A percentile compares a stretch with the other conserved stretches of the same genome.
These are phyloP conservation scores for Hibiscus trionum DNA, from an alignment of 345 rosid species.

Conservation along the genomic window DNA sequence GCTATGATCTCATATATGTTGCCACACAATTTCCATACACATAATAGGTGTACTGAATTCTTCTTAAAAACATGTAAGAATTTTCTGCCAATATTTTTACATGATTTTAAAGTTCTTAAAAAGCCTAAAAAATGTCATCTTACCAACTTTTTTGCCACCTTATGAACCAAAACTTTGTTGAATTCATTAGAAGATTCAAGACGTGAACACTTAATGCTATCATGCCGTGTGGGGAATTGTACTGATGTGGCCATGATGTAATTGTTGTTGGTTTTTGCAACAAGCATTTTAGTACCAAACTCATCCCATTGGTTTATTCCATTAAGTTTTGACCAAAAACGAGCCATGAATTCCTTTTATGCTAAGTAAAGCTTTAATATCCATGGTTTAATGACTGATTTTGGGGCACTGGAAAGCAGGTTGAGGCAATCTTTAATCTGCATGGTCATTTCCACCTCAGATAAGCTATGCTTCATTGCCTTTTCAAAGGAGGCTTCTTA, in stretches of 20 bases:
- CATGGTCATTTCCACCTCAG: constrained; percentile 19
- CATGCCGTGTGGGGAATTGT: constrained; percentile 3
- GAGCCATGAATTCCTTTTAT: not conserved
- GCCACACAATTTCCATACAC: no score
- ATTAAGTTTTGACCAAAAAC: not conserved
- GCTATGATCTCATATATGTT: no score
- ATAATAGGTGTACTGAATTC: no score
- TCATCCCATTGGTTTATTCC: not conserved
- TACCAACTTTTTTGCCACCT: not conserved
- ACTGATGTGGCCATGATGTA: constrained; percentile 13
- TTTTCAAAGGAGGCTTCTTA: not conserved
- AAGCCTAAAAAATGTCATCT: not conserved
- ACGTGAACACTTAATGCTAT: not conserved
- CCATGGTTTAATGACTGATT: constrained; percentile 9
- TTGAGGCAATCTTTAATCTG: not conserved
- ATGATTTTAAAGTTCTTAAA: no score
- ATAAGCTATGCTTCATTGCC: not conserved
- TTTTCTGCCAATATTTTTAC: no score
- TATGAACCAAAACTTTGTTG: not conserved
- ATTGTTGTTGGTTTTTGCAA: not conserved
- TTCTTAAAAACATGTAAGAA: no score
- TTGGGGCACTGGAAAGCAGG: not conserved
- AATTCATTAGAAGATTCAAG: not conserved
- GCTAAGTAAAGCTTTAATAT: not conserved
- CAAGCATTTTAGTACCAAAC: not conserved